phyloP scores from a whole-genome alignment of 108 stramenopile genomes.

The Craspedostauros australis region DNA sequence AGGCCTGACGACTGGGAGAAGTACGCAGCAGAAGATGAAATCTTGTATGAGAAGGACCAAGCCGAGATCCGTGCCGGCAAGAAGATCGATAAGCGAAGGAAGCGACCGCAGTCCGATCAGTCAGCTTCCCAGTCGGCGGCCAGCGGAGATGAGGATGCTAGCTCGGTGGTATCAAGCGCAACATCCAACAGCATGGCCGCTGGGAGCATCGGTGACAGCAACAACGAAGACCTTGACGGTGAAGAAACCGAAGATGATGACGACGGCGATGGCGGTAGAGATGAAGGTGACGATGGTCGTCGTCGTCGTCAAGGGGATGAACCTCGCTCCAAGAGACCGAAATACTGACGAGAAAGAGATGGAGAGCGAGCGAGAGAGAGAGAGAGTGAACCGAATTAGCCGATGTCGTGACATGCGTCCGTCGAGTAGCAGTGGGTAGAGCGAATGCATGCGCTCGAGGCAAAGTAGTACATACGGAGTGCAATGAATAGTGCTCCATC shows the following conservation, averaged over 20 bases:
- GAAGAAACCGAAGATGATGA: constrained; percentile 30
- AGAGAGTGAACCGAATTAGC: not conserved
- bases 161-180: not conserved
- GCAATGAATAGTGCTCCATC: not conserved
- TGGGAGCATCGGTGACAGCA: constrained; percentile 21
- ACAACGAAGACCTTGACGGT: constrained; percentile 15
- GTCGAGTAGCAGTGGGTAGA: not conserved
- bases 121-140: not conserved
- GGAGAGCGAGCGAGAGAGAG: not conserved
- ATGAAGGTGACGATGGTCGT: not conserved
- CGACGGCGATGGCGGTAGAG: not conserved
- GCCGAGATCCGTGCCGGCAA: constrained; percentile 35
- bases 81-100: constrained; percentile 21
- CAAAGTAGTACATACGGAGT: not conserved
- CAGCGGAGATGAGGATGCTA: not conserved
- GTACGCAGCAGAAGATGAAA: constrained; percentile 62
- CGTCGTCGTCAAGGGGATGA: not conserved
- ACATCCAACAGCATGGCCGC: constrained; percentile 3
- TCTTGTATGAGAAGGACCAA: constrained; percentile 24
- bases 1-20: constrained; percentile 76
- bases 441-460: not conserved
- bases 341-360: constrained; percentile 1
- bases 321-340: not conserved
- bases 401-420: not conserved
- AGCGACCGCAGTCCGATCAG: not conserved